Percentiles rank a stretch among this genome's conserved stretches.
Conservation (phyloP, 768 basidiomycete genomes). For the Daedaleopsis sinensis region DNA sequence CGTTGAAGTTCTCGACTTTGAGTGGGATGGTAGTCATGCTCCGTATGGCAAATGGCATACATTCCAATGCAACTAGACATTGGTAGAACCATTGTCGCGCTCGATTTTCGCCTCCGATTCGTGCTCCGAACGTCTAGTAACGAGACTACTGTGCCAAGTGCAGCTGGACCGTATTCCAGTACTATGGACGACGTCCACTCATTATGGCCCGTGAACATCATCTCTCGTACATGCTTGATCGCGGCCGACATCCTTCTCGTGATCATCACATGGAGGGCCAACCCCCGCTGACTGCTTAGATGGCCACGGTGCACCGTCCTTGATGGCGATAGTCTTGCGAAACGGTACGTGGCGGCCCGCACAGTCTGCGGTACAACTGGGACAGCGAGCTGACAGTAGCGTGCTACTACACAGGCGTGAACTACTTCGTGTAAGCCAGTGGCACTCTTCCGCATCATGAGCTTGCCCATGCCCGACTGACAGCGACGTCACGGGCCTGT, state of each 20-base stretch:
- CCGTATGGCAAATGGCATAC: not conserved
- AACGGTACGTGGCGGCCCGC: not conserved
- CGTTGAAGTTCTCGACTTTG: not conserved
- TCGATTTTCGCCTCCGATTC: too few relatives aligned
- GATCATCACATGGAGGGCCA: not conserved
- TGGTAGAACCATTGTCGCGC: not conserved
- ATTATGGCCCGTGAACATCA: not conserved
- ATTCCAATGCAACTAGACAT: not conserved
- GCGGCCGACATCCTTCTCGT: not conserved
- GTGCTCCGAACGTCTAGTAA: too few relatives aligned
- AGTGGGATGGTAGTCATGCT: slow-evolving; percentile 1
- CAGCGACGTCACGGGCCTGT: too few relatives aligned
- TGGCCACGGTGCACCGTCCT: not conserved
- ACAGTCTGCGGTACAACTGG: too few relatives aligned
- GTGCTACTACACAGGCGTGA: too few relatives aligned
- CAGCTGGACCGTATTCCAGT: too few relatives aligned
- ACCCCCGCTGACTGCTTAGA: not conserved
- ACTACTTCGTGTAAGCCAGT: too few relatives aligned
- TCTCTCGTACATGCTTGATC: not conserved
- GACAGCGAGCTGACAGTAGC: too few relatives aligned
- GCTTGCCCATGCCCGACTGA: too few relatives aligned
- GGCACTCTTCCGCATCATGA: too few relatives aligned
- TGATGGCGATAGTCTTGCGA: not conserved
- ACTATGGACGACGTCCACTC: not conserved
- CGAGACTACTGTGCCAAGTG: too few relatives aligned